Base-by-base conservation (phyloP, 805 yeast genomes). In the Yarrowia deformans region DNA sequence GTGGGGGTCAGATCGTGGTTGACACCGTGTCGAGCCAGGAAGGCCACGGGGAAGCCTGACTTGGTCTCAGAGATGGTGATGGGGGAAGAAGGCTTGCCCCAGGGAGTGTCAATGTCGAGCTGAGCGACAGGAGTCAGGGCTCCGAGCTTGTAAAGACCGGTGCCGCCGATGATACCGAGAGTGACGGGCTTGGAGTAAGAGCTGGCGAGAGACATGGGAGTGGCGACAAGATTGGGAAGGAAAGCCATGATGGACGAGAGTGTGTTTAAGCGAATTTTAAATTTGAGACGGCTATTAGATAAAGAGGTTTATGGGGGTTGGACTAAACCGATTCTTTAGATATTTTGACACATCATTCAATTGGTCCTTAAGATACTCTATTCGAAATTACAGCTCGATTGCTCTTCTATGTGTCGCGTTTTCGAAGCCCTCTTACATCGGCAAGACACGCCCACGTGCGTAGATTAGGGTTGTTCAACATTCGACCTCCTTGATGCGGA, bases 11-110 rank as follows among this genome's bases (percentile, higher is more conserved):
- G 85, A 78, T 93, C 93, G 79, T 95, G 99, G 77, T 90, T 89
- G 48, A 83, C 81, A 52, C 99, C 99, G 77, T 95, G 99, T 79
- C 99, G 87, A 16, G 98, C 95, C 73, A 95, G 83, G 76, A 95
- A 95, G 1, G 98, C 98, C 64, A 95, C 90, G 58, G 93, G 91
- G 78, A 91, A 88, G 1, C 97, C 97, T 43, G 81, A 74, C 2
- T 81, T 79, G 50, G 97, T 91, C 72, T 84, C 87, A n/a, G 97
- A 89, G 71, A 95, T 88, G 61, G 97, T 93, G 76, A 95, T 90
- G 48, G 97, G 93, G 14, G 97, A 89, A 5, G 98, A 93, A 29
- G 99, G 97, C 73, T 84, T 85, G 12, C 99, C 99, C 98, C 98
- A 95, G 29, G 99, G 99, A 3, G 99, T 95, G 19, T 90, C 85